Evolutionary conservation across 345 rosid genomes (phyloP).

Genomic region (Lagerstroemia speciosa): DNA sequence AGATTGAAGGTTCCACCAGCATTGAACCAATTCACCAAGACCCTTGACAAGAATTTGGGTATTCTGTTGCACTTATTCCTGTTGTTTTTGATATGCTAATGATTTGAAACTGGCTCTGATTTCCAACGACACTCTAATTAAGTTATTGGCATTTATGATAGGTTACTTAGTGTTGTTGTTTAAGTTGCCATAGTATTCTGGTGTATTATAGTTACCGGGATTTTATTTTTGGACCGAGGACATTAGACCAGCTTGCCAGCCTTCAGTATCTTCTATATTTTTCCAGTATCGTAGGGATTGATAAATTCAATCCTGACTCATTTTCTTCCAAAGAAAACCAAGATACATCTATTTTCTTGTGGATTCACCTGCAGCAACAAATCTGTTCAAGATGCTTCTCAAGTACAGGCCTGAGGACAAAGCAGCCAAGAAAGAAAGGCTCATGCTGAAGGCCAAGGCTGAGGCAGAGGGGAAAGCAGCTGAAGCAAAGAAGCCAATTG

Average conservation of each 20-base stretch:
- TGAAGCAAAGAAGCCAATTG: slow-evolving; percentile 59
- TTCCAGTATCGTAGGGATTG: background rate
- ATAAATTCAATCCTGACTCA: background rate
- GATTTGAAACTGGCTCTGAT: background rate
- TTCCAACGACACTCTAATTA: background rate
- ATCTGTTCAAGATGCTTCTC: slow-evolving; percentile 54
- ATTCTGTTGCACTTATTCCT: background rate
- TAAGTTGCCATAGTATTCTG: background rate
- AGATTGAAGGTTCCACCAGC: slow-evolving; percentile 90
- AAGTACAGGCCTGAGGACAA: slow-evolving; percentile 67
- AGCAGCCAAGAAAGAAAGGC: slow-evolving; percentile 56
- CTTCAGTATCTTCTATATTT: background rate
- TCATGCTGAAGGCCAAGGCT: slow-evolving; percentile 46
- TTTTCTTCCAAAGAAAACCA: background rate
- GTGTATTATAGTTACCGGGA: background rate
- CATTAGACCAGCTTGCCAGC: background rate
- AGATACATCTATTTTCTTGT: background rate
- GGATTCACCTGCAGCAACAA: slow-evolving; percentile 32
- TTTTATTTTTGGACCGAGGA: background rate
- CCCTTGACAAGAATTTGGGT: slow-evolving; percentile 88
- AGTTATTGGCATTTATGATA: background rate
- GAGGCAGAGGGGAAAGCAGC: slow-evolving; percentile 51
- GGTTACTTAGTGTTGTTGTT: background rate
- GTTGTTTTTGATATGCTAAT: background rate
- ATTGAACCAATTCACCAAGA: slow-evolving; percentile 79